Evolutionary conservation across 2,329 filamentous ascomycete species (phyloP), one percentile per base, ranked within the genome.

Genomic region (Chrysoporthe puriensis): DNA sequence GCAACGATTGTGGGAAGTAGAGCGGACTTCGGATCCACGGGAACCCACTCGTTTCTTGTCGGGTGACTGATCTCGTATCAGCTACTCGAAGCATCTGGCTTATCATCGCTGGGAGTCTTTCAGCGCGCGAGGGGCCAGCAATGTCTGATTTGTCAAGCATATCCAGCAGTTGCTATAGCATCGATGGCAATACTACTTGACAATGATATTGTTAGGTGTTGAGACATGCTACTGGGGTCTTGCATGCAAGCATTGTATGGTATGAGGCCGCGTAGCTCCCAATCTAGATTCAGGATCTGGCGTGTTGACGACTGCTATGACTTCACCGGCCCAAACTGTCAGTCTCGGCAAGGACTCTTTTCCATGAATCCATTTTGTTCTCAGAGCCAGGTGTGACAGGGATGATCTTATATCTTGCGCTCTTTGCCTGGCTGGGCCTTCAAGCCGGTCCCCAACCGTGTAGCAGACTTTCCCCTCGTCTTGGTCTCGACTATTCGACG

Each of bases 1-100:
- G 83, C 72, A 83, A 84, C 70, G 68, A 74, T 26, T 85, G 83
- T 66, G 32, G 36, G 34, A 57, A 58, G 36, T 43, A 62, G 50
- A 36, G 11, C 18, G 21, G 16, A 1, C 6, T 16, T 6, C 32
- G 2, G 48, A 54, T 32, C 11, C 8, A n/a, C 7, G 26, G 50
- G 32, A 26, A 26, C 7, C 16, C 26, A 54, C 5, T 6, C 5
- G n/a, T 4, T 9, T 21, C 54, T 57, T 26, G 34, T 40, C 54
- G 8, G 34, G 14, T 34, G 54, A 6, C 54, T 57, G 34, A 40
- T 57, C 32, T 21, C 5, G 4, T n/a, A 36, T 36, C 32, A 5
- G 34, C 34, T 57, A 40, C 8, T 21, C 54, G 34, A 40, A 57
- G 54, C 34, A 57, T 57, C 34, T 57, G 18, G 34, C 54, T 40